Evolutionary conservation across 768 basidiomycete species (phyloP).

Genomic region (Amanita brunnescens): DNA sequence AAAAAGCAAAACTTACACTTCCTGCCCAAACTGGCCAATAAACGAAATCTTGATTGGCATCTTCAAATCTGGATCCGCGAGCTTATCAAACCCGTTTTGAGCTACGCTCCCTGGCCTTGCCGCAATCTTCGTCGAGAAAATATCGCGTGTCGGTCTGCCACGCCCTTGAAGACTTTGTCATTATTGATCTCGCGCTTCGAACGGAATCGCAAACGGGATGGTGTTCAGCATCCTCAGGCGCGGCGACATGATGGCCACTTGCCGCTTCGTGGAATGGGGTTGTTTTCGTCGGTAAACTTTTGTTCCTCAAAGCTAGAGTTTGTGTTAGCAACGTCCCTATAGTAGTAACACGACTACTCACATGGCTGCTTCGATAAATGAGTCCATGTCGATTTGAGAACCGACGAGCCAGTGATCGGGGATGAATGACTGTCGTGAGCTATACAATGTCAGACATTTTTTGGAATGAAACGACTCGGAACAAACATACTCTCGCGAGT

Average conservation of each 20-base stretch:
- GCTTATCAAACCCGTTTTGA: constrained; percentile 84
- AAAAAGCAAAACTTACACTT: constrained; percentile 52
- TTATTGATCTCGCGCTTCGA: constrained; percentile 76
- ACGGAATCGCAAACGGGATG: constrained; percentile 93
- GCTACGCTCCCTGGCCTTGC: constrained; percentile 74
- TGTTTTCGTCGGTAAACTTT: constrained; percentile 8
- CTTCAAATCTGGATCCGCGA: constrained; percentile 74
- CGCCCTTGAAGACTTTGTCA: constrained; percentile 33
- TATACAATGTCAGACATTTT: constrained; percentile 20
- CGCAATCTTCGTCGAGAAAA: constrained; percentile 29
- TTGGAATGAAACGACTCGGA: constrained; percentile 3
- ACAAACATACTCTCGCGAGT: constrained; percentile 74
- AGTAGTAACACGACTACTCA: constrained; percentile 25
- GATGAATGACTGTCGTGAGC: constrained; percentile 79
- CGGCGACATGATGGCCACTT: constrained; percentile 69
- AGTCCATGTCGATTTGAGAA: constrained; percentile 34
- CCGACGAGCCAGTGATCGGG: constrained; percentile 79
- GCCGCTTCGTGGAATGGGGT: constrained; percentile 47
- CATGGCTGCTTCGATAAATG: constrained; percentile 85
- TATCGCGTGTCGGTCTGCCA: constrained; percentile 8
- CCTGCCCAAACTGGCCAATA: constrained; percentile 79
- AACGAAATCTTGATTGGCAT: constrained; percentile 84
- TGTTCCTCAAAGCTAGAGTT: constrained; percentile 12
- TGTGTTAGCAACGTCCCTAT: neutral
- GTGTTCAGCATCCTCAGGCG: constrained; percentile 89